Conservation (phyloP, 2,329 filamentous ascomycete genomes). For the Macroventuria anomochaeta region DNA sequence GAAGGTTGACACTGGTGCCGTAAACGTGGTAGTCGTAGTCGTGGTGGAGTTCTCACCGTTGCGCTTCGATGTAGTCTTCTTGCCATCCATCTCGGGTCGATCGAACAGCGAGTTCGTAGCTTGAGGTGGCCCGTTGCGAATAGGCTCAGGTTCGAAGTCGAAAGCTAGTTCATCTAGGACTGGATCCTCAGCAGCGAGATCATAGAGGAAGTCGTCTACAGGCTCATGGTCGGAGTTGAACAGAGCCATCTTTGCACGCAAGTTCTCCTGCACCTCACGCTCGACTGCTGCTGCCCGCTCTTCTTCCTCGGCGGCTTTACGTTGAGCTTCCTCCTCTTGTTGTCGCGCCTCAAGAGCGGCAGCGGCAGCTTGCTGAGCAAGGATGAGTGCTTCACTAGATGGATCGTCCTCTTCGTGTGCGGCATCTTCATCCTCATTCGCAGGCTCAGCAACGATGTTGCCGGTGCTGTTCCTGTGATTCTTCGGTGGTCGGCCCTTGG, state of each 20-base stretch:
- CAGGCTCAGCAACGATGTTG: conserved; percentile 22
- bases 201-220: conserved; percentile 38
- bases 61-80: conserved; percentile 40
- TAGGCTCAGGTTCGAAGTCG: conserved; percentile 1
- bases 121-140: conserved; percentile 24
- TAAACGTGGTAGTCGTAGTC: conserved; percentile 22
- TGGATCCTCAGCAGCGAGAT: conserved; percentile 30
- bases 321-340: conserved; percentile 26
- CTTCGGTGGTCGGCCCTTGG: conserved; percentile 32
- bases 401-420: conserved; percentile 43
- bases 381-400: conserved; percentile 24
- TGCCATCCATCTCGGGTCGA: conserved; percentile 38
- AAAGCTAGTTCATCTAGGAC: conserved; percentile 8
- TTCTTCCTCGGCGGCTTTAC: conserved; percentile 13
- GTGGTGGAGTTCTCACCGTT: conserved; percentile 19
- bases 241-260: conserved; percentile 44
- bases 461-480: conserved; percentile 34
- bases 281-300: conserved; percentile 31
- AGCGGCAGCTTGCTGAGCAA: conserved; percentile 36
- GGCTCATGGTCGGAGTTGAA: conserved; percentile 38
- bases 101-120: conserved; percentile 38
- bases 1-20: conserved; percentile 23
- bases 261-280: conserved; percentile 43
- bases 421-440: conserved; percentile 27
- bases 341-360: conserved; percentile 34